Conservation (phyloP, 345 rosid genomes). For the Pugionium dolabratum region DNA sequence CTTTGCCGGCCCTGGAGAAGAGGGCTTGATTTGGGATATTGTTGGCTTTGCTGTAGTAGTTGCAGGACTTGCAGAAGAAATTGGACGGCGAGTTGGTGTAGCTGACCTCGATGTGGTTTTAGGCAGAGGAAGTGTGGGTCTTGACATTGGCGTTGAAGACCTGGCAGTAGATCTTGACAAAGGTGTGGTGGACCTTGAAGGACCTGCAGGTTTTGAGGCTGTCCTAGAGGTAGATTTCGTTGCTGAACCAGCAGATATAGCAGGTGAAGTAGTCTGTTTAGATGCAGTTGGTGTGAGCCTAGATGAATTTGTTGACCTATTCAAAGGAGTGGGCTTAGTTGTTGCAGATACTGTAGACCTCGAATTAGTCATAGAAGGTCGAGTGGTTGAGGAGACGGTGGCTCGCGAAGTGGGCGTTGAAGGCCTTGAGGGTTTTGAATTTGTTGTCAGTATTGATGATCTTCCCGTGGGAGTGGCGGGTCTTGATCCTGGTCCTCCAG, state of each 20-base stretch:
- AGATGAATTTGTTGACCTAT: conserved; percentile 46
- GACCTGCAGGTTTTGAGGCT: conserved; percentile 50
- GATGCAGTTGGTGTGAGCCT: conserved; percentile 45
- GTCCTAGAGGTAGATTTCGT: conserved; percentile 47
- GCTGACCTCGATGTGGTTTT: conserved; percentile 74
- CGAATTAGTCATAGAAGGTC: conserved; percentile 35
- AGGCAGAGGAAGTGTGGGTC: conserved; percentile 68
- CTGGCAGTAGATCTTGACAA: conserved; percentile 68
- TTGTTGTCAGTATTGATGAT: conserved; percentile 49
- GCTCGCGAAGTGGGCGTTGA: conserved; percentile 87
- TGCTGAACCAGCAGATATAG: conserved; percentile 46
- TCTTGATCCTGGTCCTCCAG: conserved; percentile 95
- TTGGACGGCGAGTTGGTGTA: conserved; percentile 85
- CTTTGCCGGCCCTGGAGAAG: conserved; percentile 48
- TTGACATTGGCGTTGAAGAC: conserved; percentile 86
- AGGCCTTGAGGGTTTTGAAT: conserved; percentile 68
- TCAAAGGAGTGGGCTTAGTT: conserved; percentile 45
- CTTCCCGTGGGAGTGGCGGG: conserved; percentile 88
- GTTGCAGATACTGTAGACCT: conserved; percentile 46
- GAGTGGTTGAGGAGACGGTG: conserved; percentile 57
- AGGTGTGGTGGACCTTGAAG: conserved; percentile 86
- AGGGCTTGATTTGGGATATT: conserved; percentile 53
- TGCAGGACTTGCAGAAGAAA: conserved; percentile 53
- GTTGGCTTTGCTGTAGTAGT: conserved; percentile 39
- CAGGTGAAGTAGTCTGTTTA: conserved; percentile 49